Percentiles rank a stretch among this genome's conserved stretches.
phyloP scores from a whole-genome alignment of 1,284 basidiomycete species.

The Agaricales sp. region DNA sequence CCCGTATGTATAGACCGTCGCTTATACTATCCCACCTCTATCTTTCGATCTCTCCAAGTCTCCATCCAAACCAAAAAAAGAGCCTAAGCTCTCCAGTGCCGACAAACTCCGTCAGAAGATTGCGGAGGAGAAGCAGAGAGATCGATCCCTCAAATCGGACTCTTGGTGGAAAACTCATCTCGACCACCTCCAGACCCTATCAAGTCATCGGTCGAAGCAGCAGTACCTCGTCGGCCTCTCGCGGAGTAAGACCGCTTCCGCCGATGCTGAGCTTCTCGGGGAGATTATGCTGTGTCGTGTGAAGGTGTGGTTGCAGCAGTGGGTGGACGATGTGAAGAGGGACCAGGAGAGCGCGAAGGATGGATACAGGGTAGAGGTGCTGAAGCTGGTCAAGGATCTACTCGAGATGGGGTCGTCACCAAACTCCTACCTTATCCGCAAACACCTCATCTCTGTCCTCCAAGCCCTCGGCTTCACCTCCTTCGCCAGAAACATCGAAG shows the following conservation, averaged over 20 bases:
- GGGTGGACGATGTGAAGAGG: conserved; percentile 35
- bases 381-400: conserved; percentile 36
- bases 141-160: conserved; percentile 25
- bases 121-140: conserved; percentile 30
- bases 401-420: conserved; percentile 19
- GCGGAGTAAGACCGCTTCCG: conserved; percentile 29
- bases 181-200: conserved; percentile 18
- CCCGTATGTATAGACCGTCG: background rate
- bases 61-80: conserved; percentile 20
- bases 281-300: conserved; percentile 44
- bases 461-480: conserved; percentile 33
- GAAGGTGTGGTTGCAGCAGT: conserved; percentile 38
- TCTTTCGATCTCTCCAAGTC: background rate
- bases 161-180: conserved; percentile 42
- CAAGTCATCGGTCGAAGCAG: conserved; percentile 20
- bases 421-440: conserved; percentile 26
- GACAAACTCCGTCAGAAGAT: conserved; percentile 37
- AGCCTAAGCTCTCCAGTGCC: conserved; percentile 19
- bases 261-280: conserved; percentile 31
- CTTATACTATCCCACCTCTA: background rate
- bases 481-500: conserved; percentile 20
- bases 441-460: conserved; percentile 29
- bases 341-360: conserved; percentile 30
- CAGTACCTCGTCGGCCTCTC: conserved; percentile 23
- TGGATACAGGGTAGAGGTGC: conserved; percentile 29